Evolutionary conservation across 2,329 filamentous ascomycete genomes (phyloP), one percentile per base, ranked within the genome.

Genomic region (Fusarium sp.): DNA sequence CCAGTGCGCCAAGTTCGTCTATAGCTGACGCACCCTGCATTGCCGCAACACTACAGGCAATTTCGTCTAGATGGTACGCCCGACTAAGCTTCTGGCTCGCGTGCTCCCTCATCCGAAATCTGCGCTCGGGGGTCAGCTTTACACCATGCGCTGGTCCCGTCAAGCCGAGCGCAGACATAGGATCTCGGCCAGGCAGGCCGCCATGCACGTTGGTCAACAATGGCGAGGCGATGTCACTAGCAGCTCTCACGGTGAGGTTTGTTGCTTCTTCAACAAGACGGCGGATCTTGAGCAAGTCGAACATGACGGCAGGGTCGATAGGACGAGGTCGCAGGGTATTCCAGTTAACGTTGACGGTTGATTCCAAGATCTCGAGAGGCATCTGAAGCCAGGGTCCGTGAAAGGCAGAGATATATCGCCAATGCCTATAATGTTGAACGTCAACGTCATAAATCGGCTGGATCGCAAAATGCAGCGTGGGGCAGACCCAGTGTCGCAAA

Each of bases 351-450:
- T 93, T 88, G 55, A 92, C 92, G 50, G 96, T 86, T 49, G 87
- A 88, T 77, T 94, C 90, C 78, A 96, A 88, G 57, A 94, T 87
- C 78, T 95, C 92, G 66, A 89, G 86, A 20, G 92, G 91, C 57
- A 95, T 83, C 78, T 93, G 90, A 15, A 94, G 86, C 93, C 93
- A 96, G 70, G 92, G 89, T 23, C 92, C 93, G 75, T 94, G 90
- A 75, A 92, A 96, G 27, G 90, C 91, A 22, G 92, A 94, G 61
- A 96, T 94, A 77, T 93, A 93, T 67, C 89, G 87, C 92, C 92
- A 95, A 80, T 95, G 92, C 77, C 92, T 95, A 49, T 95, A 49
- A 10, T 53, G 56, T 48, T 55, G 49, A 56, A 43, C 61, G 63
- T 73, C 48, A 71, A 50, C n/a, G 48, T 27, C 32, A 19, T 39